A percentile compares a stretch with the other conserved stretches of the same genome.
These are phyloP conservation scores for Rhizoclosmatium sp. DNA, from an alignment of 192 early-diverging fungal species.

Conservation along the genomic window DNA sequence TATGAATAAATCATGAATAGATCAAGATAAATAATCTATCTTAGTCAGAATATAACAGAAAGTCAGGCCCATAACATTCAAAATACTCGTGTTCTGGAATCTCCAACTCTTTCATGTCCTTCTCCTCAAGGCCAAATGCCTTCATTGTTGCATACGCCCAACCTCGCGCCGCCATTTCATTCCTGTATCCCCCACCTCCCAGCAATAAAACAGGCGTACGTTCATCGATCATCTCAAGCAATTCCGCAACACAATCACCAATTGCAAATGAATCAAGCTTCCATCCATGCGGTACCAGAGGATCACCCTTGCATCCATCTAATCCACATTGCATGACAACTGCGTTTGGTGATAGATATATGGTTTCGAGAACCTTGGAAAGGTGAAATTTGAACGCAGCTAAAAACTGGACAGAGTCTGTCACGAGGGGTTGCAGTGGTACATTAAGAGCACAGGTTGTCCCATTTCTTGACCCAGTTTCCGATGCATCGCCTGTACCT, in stretches of 20 bases:
- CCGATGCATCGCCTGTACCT: conserved; percentile 32
- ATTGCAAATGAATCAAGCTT: conserved; percentile 29
- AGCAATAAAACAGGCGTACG: conserved; percentile 81
- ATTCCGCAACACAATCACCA: conserved; percentile 15
- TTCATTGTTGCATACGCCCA: conserved; percentile 91
- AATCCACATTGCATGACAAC: conserved; percentile 93
- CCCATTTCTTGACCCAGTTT: conserved; percentile 5
- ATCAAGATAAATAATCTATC: no score
- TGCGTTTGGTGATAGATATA: conserved; percentile 82
- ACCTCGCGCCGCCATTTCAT: conserved; percentile 84
- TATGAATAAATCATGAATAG: no score
- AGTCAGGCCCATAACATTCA: conserved; percentile 36
- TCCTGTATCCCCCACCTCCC: conserved; percentile 94
- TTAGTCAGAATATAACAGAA: not conserved
- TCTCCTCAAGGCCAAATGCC: conserved; percentile 56
- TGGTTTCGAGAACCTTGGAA: conserved; percentile 69
- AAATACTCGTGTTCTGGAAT: conserved; percentile 51
- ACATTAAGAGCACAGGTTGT: conserved; percentile 41
- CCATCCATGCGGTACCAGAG: conserved; percentile 57
- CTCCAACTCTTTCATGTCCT: conserved; percentile 10
- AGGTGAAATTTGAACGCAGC: conserved; percentile 52
- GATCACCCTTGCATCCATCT: conserved; percentile 87
- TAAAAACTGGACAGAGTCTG: not conserved
- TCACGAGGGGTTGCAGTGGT: conserved; percentile 20
- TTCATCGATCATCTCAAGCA: conserved; percentile 14